Conservation (phyloP, 345 rosid species). For the Lumnitzera littorea region DNA sequence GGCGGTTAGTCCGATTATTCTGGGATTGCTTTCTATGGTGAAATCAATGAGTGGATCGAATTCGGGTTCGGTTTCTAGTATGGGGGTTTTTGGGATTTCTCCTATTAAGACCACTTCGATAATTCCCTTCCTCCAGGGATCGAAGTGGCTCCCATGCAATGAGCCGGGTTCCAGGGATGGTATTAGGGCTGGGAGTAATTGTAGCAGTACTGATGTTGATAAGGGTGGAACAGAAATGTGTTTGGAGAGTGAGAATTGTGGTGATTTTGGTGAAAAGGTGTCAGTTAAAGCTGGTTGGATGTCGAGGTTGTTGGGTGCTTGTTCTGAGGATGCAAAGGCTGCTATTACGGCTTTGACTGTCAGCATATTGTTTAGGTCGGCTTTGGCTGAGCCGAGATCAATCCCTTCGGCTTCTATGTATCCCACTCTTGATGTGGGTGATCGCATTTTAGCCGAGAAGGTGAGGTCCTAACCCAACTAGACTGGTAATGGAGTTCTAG, state of each 20-base stretch:
- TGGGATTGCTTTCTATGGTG: slow-evolving; percentile 53
- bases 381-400: slow-evolving; percentile 80
- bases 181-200: no score
- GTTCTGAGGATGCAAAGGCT: slow-evolving; percentile 90
- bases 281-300: slow-evolving; percentile 31
- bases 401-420: slow-evolving; percentile 83
- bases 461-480: slow-evolving; percentile 22
- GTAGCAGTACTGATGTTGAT: slow-evolving; percentile 29
- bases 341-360: slow-evolving; percentile 76
- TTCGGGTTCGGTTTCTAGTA: slow-evolving; percentile 15
- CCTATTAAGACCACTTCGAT: slow-evolving; percentile 59
- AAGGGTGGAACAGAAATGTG: slow-evolving; percentile 31
- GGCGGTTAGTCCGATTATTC: slow-evolving; percentile 22
- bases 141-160: slow-evolving; percentile 70
- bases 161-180: slow-evolving; percentile 18
- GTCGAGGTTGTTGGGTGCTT: slow-evolving; percentile 37
- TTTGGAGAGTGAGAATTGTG: slow-evolving; percentile 8
- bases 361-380: slow-evolving; percentile 56
- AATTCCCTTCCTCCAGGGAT: slow-evolving; percentile 58
- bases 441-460: slow-evolving; percentile 88
- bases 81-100: slow-evolving; percentile 44
- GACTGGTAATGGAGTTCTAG: no score
- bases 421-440: slow-evolving; percentile 86
- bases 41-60: slow-evolving; percentile 34
- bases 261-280: slow-evolving; percentile 19